These are phyloP conservation scores for Trichophyton simii DNA, from an alignment of 2,329 filamentous ascomycete species.

Conservation along the genomic window DNA sequence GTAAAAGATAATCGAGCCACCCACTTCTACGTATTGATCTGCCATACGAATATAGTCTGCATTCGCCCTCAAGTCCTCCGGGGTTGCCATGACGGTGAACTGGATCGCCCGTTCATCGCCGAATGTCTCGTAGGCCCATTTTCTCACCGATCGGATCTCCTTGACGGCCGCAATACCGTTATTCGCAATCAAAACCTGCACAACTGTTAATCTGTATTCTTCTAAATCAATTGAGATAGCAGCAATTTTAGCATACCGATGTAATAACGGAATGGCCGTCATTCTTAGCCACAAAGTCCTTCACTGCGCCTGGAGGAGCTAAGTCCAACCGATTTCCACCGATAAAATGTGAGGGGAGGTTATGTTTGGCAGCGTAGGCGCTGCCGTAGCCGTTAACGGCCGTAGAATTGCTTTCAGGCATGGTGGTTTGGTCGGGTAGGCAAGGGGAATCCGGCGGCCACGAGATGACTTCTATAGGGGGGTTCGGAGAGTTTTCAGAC, in stretches of 20 bases:
- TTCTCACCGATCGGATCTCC: constrained; percentile 95
- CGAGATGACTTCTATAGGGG: constrained; percentile 1
- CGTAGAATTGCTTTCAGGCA: constrained; percentile 27
- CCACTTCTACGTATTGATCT: constrained; percentile 89
- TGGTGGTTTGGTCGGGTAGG: constrained; percentile 19
- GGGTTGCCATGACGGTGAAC: constrained; percentile 99
- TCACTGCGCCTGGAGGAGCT: constrained; percentile 73
- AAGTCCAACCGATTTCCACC: constrained; percentile 79
- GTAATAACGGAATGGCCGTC: constrained; percentile 97
- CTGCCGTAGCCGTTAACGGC: constrained; percentile 42
- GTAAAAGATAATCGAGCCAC: constrained; percentile 12
- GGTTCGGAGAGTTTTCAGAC: constrained; percentile 4
- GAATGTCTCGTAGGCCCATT: constrained; percentile 99
- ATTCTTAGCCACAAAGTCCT: constrained; percentile 84
- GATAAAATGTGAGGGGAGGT: constrained; percentile 86
- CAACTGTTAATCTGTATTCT: neutral
- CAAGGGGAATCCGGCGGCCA: neutral
- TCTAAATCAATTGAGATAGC: neutral
- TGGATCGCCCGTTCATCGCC: constrained; percentile 96
- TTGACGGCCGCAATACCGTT: constrained; percentile 99
- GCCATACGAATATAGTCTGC: constrained; percentile 99
- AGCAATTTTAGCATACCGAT: constrained; percentile 52
- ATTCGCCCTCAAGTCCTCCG: constrained; percentile 92
- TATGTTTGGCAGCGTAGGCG: constrained; percentile 68
- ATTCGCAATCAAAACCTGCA: constrained; percentile 92